These are phyloP conservation scores for Jacaranda mimosifolia DNA, from an alignment of 257 asterid genomes.

Conservation along the genomic window DNA sequence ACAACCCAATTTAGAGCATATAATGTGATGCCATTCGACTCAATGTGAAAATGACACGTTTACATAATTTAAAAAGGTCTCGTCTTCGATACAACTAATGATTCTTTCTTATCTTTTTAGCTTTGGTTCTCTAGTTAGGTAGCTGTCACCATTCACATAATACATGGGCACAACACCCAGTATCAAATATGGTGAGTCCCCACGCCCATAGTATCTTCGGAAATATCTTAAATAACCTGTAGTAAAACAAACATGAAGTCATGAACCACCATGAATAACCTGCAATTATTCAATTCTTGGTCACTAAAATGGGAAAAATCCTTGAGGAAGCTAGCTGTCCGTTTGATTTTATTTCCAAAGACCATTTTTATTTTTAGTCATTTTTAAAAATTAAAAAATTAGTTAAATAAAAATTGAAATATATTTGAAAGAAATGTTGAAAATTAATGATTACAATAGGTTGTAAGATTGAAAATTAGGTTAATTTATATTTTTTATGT, in stretches of 20 bases:
- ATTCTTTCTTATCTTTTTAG: slow-evolving; percentile 36
- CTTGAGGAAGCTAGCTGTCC: no score
- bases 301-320: background rate
- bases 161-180: slow-evolving; percentile 13
- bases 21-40: background rate
- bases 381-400: no score
- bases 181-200: slow-evolving; percentile 18
- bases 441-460: no score
- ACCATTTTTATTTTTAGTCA: no score
- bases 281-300: slow-evolving; percentile 5
- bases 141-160: slow-evolving; percentile 42
- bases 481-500: no score
- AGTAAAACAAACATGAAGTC: slow-evolving; percentile 1
- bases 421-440: no score
- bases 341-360: no score
- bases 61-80: background rate
- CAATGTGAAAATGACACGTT: slow-evolving; percentile 30
- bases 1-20: background rate
- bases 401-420: no score
- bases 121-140: slow-evolving; percentile 37
- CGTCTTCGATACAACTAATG: slow-evolving; percentile 32
- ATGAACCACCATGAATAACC: background rate
- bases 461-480: no score
- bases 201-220: slow-evolving; percentile 14
- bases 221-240: background rate